Evolutionary conservation across 2,329 filamentous ascomycete genomes (phyloP).

Genomic region (Ophiostoma perfectum): DNA sequence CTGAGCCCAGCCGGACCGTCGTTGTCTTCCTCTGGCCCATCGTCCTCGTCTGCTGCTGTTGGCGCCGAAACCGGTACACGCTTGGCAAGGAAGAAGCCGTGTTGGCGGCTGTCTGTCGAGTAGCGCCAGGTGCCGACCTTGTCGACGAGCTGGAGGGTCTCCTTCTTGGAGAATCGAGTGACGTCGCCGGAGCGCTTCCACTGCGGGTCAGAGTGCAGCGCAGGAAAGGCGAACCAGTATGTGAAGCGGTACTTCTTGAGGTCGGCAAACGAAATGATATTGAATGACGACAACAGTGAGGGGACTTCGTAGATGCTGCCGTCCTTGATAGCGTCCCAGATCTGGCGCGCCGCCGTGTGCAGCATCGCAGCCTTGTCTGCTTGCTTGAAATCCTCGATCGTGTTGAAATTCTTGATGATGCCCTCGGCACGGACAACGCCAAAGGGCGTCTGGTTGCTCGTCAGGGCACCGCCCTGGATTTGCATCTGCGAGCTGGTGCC

Average conservation of each 20-base stretch:
- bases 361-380: conserved; percentile 75
- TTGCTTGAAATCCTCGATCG: conserved; percentile 84
- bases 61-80: conserved; percentile 44
- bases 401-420: conserved; percentile 93
- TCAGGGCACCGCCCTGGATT: conserved; percentile 69
- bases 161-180: conserved; percentile 55
- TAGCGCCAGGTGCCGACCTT: conserved; percentile 84
- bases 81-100: conserved; percentile 95
- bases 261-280: conserved; percentile 86
- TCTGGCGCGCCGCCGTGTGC: conserved; percentile 67
- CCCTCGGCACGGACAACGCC: conserved; percentile 80
- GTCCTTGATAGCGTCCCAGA: conserved; percentile 97
- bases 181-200: conserved; percentile 63
- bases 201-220: conserved; percentile 77
- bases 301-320: conserved; percentile 94
- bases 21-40: conserved; percentile 27
- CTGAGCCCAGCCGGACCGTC: conserved; percentile 25
- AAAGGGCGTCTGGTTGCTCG: conserved; percentile 37
- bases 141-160: conserved; percentile 76
- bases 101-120: conserved; percentile 71
- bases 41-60: conserved; percentile 26
- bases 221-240: conserved; percentile 98
- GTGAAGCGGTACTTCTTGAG: conserved; percentile 96
- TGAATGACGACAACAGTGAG: conserved; percentile 82
- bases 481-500: conserved; percentile 83